Conservation (phyloP, 2,329 filamentous ascomycete genomes). For the Claviceps pusilla region DNA sequence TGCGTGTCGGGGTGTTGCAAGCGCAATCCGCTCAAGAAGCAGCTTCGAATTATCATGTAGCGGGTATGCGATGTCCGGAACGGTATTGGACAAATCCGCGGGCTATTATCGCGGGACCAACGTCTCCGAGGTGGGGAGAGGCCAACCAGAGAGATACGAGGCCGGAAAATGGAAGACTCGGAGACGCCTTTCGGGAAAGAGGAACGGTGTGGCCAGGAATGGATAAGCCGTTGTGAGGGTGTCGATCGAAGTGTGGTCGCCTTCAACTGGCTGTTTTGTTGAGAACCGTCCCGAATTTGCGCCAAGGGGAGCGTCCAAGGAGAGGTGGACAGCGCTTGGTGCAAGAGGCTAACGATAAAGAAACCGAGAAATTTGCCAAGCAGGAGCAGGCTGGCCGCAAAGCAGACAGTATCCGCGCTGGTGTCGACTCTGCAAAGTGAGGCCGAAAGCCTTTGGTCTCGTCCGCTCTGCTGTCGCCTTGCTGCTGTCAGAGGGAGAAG, state of each 20-base stretch:
- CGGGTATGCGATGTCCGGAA: not conserved
- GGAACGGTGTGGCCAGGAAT: not conserved
- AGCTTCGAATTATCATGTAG: not conserved
- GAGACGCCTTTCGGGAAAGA: no score
- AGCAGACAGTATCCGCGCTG: not conserved
- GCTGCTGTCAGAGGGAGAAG: no score
- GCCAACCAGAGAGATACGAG: no score
- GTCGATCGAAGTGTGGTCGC: not conserved
- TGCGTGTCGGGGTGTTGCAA: not conserved
- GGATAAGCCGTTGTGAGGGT: not conserved
- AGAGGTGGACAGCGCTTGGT: not conserved
- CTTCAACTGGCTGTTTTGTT: not conserved
- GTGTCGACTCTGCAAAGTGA: not conserved
- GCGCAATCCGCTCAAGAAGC: no score
- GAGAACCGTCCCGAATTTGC: not conserved
- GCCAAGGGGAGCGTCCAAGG: not conserved
- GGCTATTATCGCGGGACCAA: no score
- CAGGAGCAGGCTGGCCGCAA: no score
- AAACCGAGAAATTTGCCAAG: not conserved
- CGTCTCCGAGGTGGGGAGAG: no score
- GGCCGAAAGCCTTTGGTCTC: not conserved
- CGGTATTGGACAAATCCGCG: no score
- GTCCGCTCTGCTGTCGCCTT: no score
- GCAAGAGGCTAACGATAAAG: not conserved
- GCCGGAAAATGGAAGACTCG: no score